Conservation (phyloP, 1,284 basidiomycete species). For the Ustilago loliicola region DNA sequence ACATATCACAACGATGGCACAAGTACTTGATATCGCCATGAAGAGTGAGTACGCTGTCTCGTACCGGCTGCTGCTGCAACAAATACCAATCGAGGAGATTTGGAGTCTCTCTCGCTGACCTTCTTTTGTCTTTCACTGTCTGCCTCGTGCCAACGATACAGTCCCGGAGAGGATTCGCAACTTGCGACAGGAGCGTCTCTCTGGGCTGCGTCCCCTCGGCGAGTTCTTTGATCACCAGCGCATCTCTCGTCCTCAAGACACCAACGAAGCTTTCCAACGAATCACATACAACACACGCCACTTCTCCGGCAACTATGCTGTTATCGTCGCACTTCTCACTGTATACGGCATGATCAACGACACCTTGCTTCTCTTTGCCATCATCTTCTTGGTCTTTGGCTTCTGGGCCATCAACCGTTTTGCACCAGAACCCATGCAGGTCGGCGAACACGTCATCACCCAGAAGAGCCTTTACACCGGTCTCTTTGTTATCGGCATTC, state of each 20-base stretch:
- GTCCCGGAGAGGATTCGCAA: slow-evolving; percentile 60
- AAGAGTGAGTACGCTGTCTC: slow-evolving; percentile 44
- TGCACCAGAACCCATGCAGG: slow-evolving; percentile 74
- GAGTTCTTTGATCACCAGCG: slow-evolving; percentile 84
- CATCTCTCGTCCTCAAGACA: slow-evolving; percentile 79
- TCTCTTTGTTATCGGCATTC: slow-evolving; percentile 70
- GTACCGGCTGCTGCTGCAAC: too few species aligned
- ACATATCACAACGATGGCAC: slow-evolving; percentile 46
- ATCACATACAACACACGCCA: slow-evolving; percentile 88
- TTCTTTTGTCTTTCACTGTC: too few species aligned
- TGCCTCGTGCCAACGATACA: slow-evolving; percentile 1
- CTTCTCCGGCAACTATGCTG: slow-evolving; percentile 79
- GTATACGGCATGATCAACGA: slow-evolving; percentile 93
- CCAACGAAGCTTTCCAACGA: slow-evolving; percentile 76
- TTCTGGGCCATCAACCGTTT: slow-evolving; percentile 91
- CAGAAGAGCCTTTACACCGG: slow-evolving; percentile 79
- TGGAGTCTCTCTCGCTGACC: neutral
- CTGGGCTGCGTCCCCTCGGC: slow-evolving; percentile 80
- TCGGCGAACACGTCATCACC: slow-evolving; percentile 82
- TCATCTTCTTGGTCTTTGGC: slow-evolving; percentile 90
- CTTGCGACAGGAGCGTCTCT: slow-evolving; percentile 81
- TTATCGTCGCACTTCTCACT: slow-evolving; percentile 83
- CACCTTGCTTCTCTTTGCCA: slow-evolving; percentile 82
- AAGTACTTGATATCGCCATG: slow-evolving; percentile 57
- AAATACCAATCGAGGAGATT: too few species aligned